Evolutionary conservation across 1,284 basidiomycete species (phyloP), one percentile per base, ranked within the genome.

Genomic region (Flammula alnicola): DNA sequence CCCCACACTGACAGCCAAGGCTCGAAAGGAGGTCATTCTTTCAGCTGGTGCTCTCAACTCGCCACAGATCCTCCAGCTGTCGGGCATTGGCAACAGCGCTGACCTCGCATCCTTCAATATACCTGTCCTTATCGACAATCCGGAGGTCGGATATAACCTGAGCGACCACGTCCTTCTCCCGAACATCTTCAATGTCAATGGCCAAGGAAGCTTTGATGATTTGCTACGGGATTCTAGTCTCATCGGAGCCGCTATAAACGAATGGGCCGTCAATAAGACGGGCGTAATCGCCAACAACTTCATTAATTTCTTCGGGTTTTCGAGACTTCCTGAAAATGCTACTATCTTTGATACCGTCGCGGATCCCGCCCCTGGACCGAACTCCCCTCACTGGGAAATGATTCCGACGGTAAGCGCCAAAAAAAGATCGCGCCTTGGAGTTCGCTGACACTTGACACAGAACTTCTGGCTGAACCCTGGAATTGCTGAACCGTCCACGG

Each of bases 101-200:
- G 46, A 55, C 11, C 56, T 72, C 9, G 25, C 47, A 9, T 41
- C 37, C 1, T 22, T 67, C 5, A 61, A 61, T 1, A 60, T 72
- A 25, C 32, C 49, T 20, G 46, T 67, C 3, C 52, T 74, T 4
- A 52, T 70, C 9, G 51, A 68, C 56, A 51, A 67, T 3, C 69
- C 71, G 3, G 61, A 65, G 46, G 75, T 78, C 16, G 78, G 78
- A 7, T 64, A 75, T 58, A 78, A 80, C 54, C 59, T 80, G 4
- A 26, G 30, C 6, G 75, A 74, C 46, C 74, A 76, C 33, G 54
- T 65, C 1, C 50, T 64, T 12, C 44, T 70, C 9, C 31, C 48
- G 5, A 60, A 60, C 40, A 44, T 54, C 8, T 75, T 60, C 57
- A 42, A 49, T 10, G 68, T 70, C 11, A n/a, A n/a, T n/a, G 58